Conservation (phyloP, 2,329 filamentous ascomycete species). For the Aspergillus nomiae region DNA sequence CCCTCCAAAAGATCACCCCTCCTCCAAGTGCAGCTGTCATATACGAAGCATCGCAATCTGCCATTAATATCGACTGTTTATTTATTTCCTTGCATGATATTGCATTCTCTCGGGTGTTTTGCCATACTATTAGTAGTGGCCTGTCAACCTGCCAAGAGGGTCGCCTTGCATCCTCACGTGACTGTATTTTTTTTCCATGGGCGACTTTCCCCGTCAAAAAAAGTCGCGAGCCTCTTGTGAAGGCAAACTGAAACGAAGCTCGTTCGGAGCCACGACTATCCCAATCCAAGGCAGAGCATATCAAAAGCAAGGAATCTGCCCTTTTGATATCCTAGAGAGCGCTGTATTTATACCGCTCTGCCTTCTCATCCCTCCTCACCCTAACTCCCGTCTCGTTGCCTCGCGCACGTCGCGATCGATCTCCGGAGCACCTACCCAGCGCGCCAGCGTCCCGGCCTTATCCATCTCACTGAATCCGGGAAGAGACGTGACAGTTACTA, state of each 20-base stretch:
- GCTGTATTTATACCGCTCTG: constrained; percentile 12
- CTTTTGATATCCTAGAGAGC: constrained; percentile 4
- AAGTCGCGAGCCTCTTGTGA: constrained; percentile 19
- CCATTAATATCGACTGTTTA: background rate
- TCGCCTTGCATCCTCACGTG: constrained; percentile 21
- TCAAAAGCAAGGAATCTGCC: constrained; percentile 13
- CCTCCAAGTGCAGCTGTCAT: background rate
- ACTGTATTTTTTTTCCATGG: constrained; percentile 19
- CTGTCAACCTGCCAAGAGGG: constrained; percentile 17
- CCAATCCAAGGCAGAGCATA: constrained; percentile 15
- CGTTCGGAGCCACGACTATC: constrained; percentile 12
- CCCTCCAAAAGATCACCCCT: too few relatives aligned
- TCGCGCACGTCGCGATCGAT: constrained; percentile 22
- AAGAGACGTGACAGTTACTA: background rate
- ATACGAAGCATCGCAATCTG: background rate
- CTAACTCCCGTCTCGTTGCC: constrained; percentile 5
- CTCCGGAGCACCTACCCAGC: constrained; percentile 11
- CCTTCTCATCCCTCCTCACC: constrained; percentile 3
- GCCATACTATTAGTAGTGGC: background rate
- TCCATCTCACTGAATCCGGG: background rate
- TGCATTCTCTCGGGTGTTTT: constrained; percentile 1
- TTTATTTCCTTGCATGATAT: background rate
- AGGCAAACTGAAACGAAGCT: constrained; percentile 17
- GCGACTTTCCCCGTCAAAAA: constrained; percentile 13
- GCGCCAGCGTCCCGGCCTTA: constrained; percentile 12